Evolutionary conservation across 805 yeast species (phyloP).

Genomic region (Saccharomycopsis oosterbeekiorum): DNA sequence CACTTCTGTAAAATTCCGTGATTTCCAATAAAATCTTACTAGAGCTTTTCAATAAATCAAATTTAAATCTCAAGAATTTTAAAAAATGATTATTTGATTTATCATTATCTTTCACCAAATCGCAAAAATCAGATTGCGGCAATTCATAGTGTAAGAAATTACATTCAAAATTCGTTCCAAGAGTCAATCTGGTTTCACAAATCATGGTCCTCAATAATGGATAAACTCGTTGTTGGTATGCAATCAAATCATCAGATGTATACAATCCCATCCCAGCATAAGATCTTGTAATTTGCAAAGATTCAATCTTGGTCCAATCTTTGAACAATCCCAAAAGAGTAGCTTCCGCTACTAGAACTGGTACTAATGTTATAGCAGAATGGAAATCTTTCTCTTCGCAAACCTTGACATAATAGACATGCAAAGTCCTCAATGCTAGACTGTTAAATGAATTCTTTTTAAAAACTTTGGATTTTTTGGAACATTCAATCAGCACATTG

Average conservation of each 20-base stretch:
- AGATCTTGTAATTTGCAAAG: not conserved
- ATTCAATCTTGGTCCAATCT: conserved; percentile 5
- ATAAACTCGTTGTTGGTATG: not conserved
- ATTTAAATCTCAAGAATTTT: not conserved
- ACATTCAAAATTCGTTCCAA: not conserved
- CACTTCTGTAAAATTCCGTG: not conserved
- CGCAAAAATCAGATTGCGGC: not conserved
- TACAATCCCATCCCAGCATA: not conserved
- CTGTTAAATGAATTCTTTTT: conserved; percentile 3
- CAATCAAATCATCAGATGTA: conserved; percentile 1
- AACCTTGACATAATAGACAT: conserved; percentile 5
- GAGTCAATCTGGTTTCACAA: not conserved
- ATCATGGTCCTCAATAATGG: not conserved
- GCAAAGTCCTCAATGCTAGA: conserved; percentile 1
- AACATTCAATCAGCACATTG: conserved; percentile 9
- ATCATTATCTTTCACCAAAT: not conserved
- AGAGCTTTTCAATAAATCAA: not conserved
- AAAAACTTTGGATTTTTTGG: conserved; percentile 10
- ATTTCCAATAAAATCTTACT: not conserved
- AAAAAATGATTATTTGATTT: not conserved
- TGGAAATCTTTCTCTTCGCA: conserved; percentile 8
- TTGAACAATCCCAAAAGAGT: conserved; percentile 4
- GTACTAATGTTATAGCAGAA: not conserved
- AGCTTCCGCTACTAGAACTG: not conserved
- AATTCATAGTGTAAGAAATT: not conserved